Conservation (phyloP, 2,329 filamentous ascomycete genomes). For the Orbilia quercus region DNA sequence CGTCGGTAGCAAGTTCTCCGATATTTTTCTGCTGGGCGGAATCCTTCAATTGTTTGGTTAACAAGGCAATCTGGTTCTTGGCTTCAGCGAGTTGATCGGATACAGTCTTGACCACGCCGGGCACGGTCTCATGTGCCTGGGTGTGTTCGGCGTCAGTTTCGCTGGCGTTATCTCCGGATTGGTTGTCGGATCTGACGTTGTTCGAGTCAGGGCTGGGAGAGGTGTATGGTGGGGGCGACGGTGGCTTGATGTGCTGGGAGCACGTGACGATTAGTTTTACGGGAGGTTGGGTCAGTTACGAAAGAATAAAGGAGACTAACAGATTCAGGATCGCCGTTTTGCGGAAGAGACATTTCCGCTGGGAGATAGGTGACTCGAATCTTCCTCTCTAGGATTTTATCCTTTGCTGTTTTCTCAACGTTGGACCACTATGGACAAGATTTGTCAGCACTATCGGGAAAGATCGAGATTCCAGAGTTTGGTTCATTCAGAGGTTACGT, state of each 20-base stretch:
- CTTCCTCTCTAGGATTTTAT: conserved; percentile 87
- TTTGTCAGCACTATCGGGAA: conserved; percentile 24
- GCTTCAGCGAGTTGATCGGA: conserved; percentile 79
- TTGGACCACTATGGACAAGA: conserved; percentile 73
- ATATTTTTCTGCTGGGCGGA: conserved; percentile 82
- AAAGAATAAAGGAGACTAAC: conserved; percentile 27
- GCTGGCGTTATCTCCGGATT: conserved; percentile 58
- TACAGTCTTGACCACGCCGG: conserved; percentile 71
- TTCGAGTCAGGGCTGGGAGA: conserved; percentile 57
- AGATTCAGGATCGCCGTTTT: conserved; percentile 57
- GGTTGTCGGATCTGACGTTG: conserved; percentile 59
- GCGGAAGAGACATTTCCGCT: conserved; percentile 64
- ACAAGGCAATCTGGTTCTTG: conserved; percentile 75
- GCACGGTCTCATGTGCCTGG: conserved; percentile 61
- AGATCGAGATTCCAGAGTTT: conserved; percentile 29
- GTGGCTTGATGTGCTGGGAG: conserved; percentile 29
- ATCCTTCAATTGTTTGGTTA: conserved; percentile 74
- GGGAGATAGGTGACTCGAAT: conserved; percentile 90
- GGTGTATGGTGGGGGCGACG: conserved; percentile 59
- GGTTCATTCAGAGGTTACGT: conserved; percentile 58
- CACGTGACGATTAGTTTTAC: conserved; percentile 13
- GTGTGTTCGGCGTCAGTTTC: conserved; percentile 60
- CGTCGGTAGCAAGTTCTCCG: conserved; percentile 67
- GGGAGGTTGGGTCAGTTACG: background rate
- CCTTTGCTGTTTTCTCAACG: conserved; percentile 79